Base-by-base conservation (phyloP, 2,329 filamentous ascomycete genomes). In the Colletotrichum lentis region DNA sequence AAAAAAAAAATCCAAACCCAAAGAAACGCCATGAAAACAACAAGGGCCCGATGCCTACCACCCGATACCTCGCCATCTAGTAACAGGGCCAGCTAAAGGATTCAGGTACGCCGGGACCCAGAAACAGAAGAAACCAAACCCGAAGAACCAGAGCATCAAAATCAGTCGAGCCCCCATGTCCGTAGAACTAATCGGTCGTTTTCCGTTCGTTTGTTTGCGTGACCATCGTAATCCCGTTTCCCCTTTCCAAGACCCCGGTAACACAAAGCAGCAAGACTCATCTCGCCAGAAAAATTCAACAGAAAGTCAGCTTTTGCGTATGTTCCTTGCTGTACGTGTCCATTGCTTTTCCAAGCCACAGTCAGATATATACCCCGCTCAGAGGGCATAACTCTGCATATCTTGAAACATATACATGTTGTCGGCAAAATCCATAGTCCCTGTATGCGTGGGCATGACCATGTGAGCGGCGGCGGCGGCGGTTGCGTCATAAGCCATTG, bases 341-440 rank as follows among this genome's bases (percentile, higher is more conserved):
- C 39, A 43, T 39, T 37, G 46, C 50, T 39, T 50, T 37, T 44
- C 39, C 37, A 31, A 31, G 35, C 60, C 31, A 24, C n/a, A 39
- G 62, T 47, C 64, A 53, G 35, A 24, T 24, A 58, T n/a, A 24
- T 35, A 55, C 39, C 43, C 37, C 47, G 24, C 56, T 72, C 56
- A 73, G 47, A 74, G 61, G 46, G 71, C 54, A 64, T 71, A 74
- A 22, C 31, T 54, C 43, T 69, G 56, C 70, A 77, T 70, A 58
- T 77, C 74, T 20, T 73, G 70, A 60, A 76, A 77, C 64, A 76
- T 70, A 71, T 72, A 78, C 50, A 76, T 67, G 59, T 77, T 75
- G 56, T 77, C 74, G 44, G 76, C 62, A 27, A 71, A 68, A 31
- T 76, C 74, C 54, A 70, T 69, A 60, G 65, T 57, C 18, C 66